phyloP scores from a whole-genome alignment of 2,329 filamentous ascomycete species.

The Fusarium begoniae region DNA sequence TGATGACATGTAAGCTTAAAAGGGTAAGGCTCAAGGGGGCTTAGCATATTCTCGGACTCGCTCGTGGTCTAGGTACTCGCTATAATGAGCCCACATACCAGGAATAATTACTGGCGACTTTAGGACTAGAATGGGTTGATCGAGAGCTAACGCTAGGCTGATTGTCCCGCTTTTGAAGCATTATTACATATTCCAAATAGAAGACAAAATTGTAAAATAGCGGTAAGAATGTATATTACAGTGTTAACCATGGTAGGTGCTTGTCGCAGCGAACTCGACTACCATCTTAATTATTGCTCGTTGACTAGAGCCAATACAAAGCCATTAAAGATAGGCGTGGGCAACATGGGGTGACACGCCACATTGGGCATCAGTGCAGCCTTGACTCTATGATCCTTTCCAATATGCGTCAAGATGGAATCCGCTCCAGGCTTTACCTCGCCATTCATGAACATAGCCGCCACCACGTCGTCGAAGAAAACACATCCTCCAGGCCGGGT shows the following conservation, averaged over 20 bases:
- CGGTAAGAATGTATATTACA: background rate
- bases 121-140: background rate
- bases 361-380: constrained; percentile 39
- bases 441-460: constrained; percentile 1
- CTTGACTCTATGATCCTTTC: constrained; percentile 37
- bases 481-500: constrained; percentile 52
- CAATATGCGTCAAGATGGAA: constrained; percentile 35
- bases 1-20: background rate
- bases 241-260: accelerated
- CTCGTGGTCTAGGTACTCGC: background rate
- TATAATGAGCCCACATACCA: background rate
- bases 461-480: constrained; percentile 61
- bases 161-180: too few species aligned
- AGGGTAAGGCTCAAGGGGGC: background rate
- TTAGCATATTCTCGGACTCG: background rate
- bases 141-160: background rate
- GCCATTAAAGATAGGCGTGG: background rate
- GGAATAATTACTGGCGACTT: background rate
- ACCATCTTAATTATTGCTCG: background rate
- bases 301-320: background rate
- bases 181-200: background rate
- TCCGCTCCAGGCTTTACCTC: constrained; percentile 1
- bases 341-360: background rate
- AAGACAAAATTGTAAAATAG: too few species aligned
- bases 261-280: accelerated